These are phyloP conservation scores for Candida argentea DNA, from an alignment of 805 yeast species.

Conservation along the genomic window DNA sequence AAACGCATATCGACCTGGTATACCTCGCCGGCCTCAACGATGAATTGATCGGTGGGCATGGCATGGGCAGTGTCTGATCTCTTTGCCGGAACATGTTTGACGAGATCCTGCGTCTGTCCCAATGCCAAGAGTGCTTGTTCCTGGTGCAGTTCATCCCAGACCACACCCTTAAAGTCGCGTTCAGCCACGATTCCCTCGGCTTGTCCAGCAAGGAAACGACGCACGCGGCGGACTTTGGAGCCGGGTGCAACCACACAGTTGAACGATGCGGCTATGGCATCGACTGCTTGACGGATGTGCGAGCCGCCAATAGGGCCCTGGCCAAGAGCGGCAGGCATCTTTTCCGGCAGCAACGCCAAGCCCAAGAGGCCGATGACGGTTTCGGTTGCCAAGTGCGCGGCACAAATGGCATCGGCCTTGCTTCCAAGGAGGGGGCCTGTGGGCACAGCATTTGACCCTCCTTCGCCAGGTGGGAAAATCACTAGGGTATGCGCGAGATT, in stretches of 20 bases:
- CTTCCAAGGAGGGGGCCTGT: conserved; percentile 75
- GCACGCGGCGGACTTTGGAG: conserved; percentile 80
- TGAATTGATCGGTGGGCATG: conserved; percentile 67
- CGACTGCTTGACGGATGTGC: conserved; percentile 65
- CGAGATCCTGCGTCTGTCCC: conserved; percentile 27
- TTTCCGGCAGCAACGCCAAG: conserved; percentile 64
- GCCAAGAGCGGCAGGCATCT: conserved; percentile 44
- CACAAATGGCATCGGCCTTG: conserved; percentile 84
- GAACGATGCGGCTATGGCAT: conserved; percentile 75
- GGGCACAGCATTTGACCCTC: conserved; percentile 29
- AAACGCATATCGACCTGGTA: conserved; percentile 76
- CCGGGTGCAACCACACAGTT: conserved; percentile 87
- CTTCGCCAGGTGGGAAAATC: conserved; percentile 55
- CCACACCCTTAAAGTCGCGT: conserved; percentile 85
- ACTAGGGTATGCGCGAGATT: conserved; percentile 80
- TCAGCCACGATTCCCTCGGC: conserved; percentile 88
- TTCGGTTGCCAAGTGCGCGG: conserved; percentile 82
- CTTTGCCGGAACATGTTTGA: conserved; percentile 5
- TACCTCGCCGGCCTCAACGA: conserved; percentile 72
- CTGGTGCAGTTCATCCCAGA: conserved; percentile 77
- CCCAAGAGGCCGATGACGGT: conserved; percentile 73
- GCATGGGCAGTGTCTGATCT: conserved; percentile 35
- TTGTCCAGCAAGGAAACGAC: conserved; percentile 94
- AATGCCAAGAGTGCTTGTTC: conserved; percentile 46
- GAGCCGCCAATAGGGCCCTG: conserved; percentile 51